Evolutionary conservation across 805 yeast species (phyloP), one percentile per base, ranked within the genome.

Genomic region (Candida namnaoensis): DNA sequence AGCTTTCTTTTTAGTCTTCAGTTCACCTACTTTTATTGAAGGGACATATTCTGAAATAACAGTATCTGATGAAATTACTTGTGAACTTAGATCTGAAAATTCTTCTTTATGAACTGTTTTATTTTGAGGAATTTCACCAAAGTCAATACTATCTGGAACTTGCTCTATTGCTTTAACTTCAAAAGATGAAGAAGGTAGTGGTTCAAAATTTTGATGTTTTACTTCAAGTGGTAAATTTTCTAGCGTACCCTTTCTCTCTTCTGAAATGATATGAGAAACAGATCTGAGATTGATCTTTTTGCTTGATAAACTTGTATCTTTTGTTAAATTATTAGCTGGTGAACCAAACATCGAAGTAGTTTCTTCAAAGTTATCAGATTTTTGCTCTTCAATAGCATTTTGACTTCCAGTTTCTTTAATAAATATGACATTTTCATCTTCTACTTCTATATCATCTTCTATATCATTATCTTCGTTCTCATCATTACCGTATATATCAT

Each of bases 261-360:
- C 50, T 26, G 54, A 49, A 19, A 47, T 38, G 11, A 44, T 45
- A n/a, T 25, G 25, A 2, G 57, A 49, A 1, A 47, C 39, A 1
- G 50, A 34, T 32, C 53, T 44, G 5, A 44, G 37, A 25, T 32
- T 14, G 2, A 30, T 5, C 36, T 44, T 50, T 10, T 50, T 47
- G 2, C 7, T 25, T 5, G 47, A 41, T 9, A 41, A 35, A 23
- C 48, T 52, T 7, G 56, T 54, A 37, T 55, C 51, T 4, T 51
- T 51, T 1, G 59, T 53, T 19, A 44, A 5, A 30, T 30, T 45
- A 12, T 44, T 34, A 2, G 11, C 12, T 3, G 48, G 48, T 3
- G 52, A 54, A 1, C 46, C 47, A 32, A 48, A 43, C 9, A 44
- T 34, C 1, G 48, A 37, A 3, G 38, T 47, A 10, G 46, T 34